Evolutionary conservation across 352 stramenopile species (phyloP).

Genomic region (Phytopythium vexans): DNA sequence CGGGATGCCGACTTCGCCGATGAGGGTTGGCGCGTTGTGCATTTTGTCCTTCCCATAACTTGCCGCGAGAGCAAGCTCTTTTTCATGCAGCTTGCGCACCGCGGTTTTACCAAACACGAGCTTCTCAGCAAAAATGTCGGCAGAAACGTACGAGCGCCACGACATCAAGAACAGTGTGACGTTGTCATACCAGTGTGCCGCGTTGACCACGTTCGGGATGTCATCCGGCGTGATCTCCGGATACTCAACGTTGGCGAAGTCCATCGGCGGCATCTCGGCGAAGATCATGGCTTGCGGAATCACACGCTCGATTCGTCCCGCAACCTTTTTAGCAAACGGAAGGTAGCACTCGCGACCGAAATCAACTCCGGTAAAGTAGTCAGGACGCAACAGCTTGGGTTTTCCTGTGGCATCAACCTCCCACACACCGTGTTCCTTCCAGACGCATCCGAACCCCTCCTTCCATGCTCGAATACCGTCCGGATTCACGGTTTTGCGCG

Average conservation of each 20-base stretch:
- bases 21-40: slow-evolving; percentile 51
- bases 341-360: slow-evolving; percentile 34
- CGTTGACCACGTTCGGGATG: slow-evolving; percentile 20
- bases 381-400: slow-evolving; percentile 16
- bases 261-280: slow-evolving; percentile 24
- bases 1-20: slow-evolving; percentile 68
- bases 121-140: no score
- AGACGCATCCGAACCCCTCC: slow-evolving; percentile 22
- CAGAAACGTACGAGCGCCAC: slow-evolving; percentile 26
- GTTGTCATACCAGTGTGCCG: slow-evolving; percentile 55
- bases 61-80: no score
- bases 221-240: slow-evolving; percentile 7
- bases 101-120: slow-evolving; percentile 16
- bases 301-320: slow-evolving; percentile 21
- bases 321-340: slow-evolving; percentile 20
- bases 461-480: slow-evolving; percentile 34
- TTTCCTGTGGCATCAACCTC: slow-evolving; percentile 9
- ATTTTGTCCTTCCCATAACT: no score
- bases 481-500: no score
- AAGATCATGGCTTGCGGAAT: slow-evolving; percentile 29
- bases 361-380: slow-evolving; percentile 26
- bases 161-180: slow-evolving; percentile 39
- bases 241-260: slow-evolving; percentile 20
- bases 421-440: slow-evolving; percentile 30
- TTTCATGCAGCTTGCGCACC: slow-evolving; percentile 9